Evolutionary conservation across 345 rosid species (phyloP).

Genomic region (Triadica sebifera): DNA sequence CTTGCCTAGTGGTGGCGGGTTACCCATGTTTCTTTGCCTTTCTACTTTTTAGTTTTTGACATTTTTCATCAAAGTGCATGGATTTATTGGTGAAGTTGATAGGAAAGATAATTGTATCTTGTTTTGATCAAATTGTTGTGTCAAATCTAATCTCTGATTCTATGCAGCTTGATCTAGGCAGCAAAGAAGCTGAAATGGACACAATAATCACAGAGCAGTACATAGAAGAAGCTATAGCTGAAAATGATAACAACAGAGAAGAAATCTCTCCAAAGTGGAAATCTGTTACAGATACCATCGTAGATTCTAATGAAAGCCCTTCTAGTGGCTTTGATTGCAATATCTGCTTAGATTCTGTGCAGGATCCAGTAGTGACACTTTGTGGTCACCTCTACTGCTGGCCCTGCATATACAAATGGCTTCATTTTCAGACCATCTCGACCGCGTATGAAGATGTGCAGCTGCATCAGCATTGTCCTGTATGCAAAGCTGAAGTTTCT

Average conservation of each 20-base stretch:
- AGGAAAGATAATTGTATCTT: neutral
- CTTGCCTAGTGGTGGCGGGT: neutral
- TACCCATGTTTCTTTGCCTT: neutral
- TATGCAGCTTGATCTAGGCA: conserved; percentile 18
- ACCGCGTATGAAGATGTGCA: conserved; percentile 34
- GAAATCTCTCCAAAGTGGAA: conserved; percentile 25
- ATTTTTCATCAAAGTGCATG: too few relatives aligned
- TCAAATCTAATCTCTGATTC: neutral
- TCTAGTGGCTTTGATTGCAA: conserved; percentile 38
- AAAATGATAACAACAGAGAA: neutral
- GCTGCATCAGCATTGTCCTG: conserved; percentile 68
- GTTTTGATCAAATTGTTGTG: neutral
- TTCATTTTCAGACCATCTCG: conserved; percentile 42
- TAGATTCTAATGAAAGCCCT: conserved; percentile 15
- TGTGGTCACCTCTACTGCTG: conserved; percentile 97
- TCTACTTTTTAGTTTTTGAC: neutral
- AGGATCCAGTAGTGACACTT: conserved; percentile 82
- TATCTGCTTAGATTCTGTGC: conserved; percentile 76
- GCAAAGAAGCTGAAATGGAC: conserved; percentile 1
- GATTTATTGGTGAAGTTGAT: neutral
- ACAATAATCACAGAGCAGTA: conserved; percentile 29
- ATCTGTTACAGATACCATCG: conserved; percentile 5
- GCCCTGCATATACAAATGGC: conserved; percentile 97
- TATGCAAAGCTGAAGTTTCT: conserved; percentile 80
- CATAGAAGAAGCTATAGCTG: conserved; percentile 9